Base-by-base conservation (phyloP, 306 rosid genomes). In the Gynostemma pentaphyllum region DNA sequence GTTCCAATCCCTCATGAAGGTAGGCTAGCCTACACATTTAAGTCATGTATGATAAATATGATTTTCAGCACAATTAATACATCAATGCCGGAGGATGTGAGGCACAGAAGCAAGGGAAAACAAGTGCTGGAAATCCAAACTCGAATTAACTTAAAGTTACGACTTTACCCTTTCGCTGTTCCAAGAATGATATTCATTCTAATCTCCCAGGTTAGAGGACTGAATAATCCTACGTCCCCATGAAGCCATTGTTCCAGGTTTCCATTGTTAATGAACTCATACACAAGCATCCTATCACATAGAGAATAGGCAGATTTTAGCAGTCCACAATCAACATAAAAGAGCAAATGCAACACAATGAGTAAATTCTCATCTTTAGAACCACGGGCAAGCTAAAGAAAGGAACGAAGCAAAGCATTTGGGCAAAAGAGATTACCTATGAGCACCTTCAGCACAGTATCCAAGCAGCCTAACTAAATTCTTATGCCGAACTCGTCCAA, bases 391-490 rank as follows among this genome's bases (percentile, higher is more conserved):
- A 36, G 19, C 42, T 29, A 13, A n/a, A 44, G 26, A 26, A 61
- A 14, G 13, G 4, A 37, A 44, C 61, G 40, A 61, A 34, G 42
- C n/a, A 47, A 14, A 8, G 39, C 5, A 46, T 44, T 53, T 32
- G 36, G 29, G 15, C 19, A 62, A 15, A 19, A 60, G 32, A 66
- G 47, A 53, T 45, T 78, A 88, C 94, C 96, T 86, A 61, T 89
- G 91, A 80, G 95, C 95, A 62, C 95, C 97, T 81, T 90, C 97
- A 62, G 95, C 95, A 76, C 97, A 89, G 61, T 84, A 89, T 54
- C 95, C 96, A 29, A 88, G 85, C 76, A 88, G 77, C 77, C 96
- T 83, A 29, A 85, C 96, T 50, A 88, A 63, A 75, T 82, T 85
- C 85, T 88, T 88, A 75, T 88, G 96, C 24, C 95, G 88, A 72